Evolutionary conservation across 176 grass and related monocot species (phyloP), one percentile per base, ranked within the genome.

Genomic region (Rhipidocladum racemiflorum): DNA sequence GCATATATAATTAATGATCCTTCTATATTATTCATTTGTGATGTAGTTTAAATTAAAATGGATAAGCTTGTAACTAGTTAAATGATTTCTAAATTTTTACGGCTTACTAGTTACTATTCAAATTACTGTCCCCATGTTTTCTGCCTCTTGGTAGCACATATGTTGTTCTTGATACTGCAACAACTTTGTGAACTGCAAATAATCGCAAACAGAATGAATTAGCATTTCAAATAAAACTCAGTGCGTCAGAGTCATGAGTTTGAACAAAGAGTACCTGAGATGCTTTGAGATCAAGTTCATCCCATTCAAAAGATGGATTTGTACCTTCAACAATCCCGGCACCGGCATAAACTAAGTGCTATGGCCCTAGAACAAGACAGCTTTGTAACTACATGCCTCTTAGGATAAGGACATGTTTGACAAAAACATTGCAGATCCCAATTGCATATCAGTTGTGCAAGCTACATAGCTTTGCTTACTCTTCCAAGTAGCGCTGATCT

Each of bases 311-410:
- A 53, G 92, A 91, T 67, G 95, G 90, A 86, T 93, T 88, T 63
- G 96, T 99, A 44, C 96, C 92, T 76, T 99, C 72, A 74, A 99
- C 96, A 49, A 99, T 99, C 25, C 92, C 96, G 1, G 92, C 92
- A 65, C 92, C 96, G 0, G 96, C 96, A 70, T 95, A 93, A 38
- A 99, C 91, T 80, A 81, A 42, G 89, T 95, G 73, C 83, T 89
- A 62, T 90, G 68, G 32, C 89, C 92, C 96, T 99, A 66, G 24
- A 83, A 86, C 35, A 72, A 73, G 12, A 62, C 38, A 67, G 20
- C 34, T 84, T 14, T 29, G 25, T 81, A 48, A 88, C 60, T 48
- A 72, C 45, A 8, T 14, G 40, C 2, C 44, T 70, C 34, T 81
- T 62, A 17, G 56, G n/a, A 46, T 20, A 82, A 56, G 20, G 27